A percentile compares a stretch with the other conserved stretches of the same genome.
These are phyloP conservation scores for Alternaria viburni DNA, from an alignment of 2,329 filamentous ascomycete species.

Conservation along the genomic window DNA sequence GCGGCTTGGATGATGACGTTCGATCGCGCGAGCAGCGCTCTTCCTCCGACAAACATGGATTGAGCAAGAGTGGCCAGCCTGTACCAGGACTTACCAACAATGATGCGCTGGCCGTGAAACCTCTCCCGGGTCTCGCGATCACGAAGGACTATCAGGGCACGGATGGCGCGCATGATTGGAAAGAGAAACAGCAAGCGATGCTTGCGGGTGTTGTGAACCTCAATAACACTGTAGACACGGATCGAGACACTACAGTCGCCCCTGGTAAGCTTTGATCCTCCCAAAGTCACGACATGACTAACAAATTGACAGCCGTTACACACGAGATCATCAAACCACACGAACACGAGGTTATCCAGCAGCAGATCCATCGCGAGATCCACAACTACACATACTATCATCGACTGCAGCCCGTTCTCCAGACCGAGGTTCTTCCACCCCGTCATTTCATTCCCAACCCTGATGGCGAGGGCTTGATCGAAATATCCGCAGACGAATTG, in stretches of 20 bases:
- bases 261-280: conserved; percentile 40
- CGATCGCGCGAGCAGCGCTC: conserved; percentile 5
- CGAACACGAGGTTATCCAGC: conserved; percentile 55
- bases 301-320: conserved; percentile 52
- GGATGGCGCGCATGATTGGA: conserved; percentile 2
- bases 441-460: conserved; percentile 57
- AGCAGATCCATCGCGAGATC: conserved; percentile 59
- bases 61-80: conserved; percentile 11
- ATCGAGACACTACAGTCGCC: conserved; percentile 46
- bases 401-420: conserved; percentile 59
- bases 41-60: conserved; percentile 1
- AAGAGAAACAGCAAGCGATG: conserved; percentile 9
- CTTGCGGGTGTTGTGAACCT: conserved; percentile 46
- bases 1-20: conserved; percentile 15
- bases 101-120: background rate
- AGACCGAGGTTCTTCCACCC: conserved; percentile 60
- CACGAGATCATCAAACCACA: conserved; percentile 57
- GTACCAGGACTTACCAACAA: background rate
- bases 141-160: background rate
- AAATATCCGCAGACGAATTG: conserved; percentile 55
- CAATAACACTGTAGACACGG: conserved; percentile 48
- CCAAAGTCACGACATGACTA: conserved; percentile 5
- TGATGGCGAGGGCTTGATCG: conserved; percentile 46
- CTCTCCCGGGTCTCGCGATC: background rate
- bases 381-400: conserved; percentile 62